These are phyloP conservation scores for Nectriaceae sp. DNA, from an alignment of 2,329 filamentous ascomycete species.

Conservation along the genomic window DNA sequence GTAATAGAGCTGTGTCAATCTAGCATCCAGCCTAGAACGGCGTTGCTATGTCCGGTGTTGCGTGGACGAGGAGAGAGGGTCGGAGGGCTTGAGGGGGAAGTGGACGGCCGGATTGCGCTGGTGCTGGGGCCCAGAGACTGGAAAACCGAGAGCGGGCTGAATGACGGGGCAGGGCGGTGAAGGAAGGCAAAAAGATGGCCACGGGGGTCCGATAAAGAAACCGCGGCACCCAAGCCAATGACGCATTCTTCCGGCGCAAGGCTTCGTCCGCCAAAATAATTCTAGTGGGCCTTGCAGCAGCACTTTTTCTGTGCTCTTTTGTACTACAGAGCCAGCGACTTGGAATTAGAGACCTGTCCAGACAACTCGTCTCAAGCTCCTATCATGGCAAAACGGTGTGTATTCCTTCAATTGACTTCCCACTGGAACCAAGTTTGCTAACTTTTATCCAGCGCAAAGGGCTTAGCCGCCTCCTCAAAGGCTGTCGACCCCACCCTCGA, in stretches of 20 bases:
- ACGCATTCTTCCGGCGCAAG: constrained; percentile 31
- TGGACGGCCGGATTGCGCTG: constrained; percentile 28
- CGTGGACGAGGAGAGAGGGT: constrained; percentile 1
- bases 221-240: constrained; percentile 30
- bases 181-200: constrained; percentile 31
- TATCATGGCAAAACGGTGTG: constrained; percentile 30
- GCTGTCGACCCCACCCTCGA: constrained; percentile 69
- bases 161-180: constrained; percentile 35
- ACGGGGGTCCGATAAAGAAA: constrained; percentile 22
- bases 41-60: constrained; percentile 1
- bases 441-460: constrained; percentile 36
- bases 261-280: constrained; percentile 18
- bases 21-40: constrained; percentile 1
- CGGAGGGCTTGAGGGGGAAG: constrained; percentile 8
- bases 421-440: constrained; percentile 15
- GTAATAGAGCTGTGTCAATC: constrained; percentile 6
- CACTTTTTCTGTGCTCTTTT: constrained; percentile 31
- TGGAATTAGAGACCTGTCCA: constrained; percentile 6
- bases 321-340: constrained; percentile 13
- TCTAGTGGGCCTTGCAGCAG: constrained; percentile 20
- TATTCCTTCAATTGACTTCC: constrained; percentile 3
- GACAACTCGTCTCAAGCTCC: constrained; percentile 7
- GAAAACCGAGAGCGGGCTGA: constrained; percentile 31
- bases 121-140: constrained; percentile 19
- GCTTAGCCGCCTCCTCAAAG: constrained; percentile 49